Base-by-base conservation (phyloP, 345 rosid species). In the Eucalyptus urophylla region DNA sequence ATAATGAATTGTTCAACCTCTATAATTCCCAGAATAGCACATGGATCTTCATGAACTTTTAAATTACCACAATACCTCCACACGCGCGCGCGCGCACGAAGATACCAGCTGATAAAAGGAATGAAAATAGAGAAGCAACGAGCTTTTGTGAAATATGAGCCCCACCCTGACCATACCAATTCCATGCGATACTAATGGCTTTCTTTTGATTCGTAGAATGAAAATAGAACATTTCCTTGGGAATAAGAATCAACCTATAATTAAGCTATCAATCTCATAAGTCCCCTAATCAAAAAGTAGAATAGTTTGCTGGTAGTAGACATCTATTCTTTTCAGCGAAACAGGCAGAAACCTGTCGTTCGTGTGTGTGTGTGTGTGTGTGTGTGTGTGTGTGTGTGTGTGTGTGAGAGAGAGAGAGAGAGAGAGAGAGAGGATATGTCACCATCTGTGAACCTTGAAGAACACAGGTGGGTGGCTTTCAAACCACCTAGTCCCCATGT, bases 41-140 rank as follows among this genome's bases (percentile, higher is more conserved):
- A 65, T 65, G 33, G 16, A 65, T 65, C 76, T 65, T 65, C 40
- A n/a, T 65, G 76, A 65, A n/a, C 17, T 3, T 33, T 65, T n/a
- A 65, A n/a, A n/a, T 16, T n/a, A n/a, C 76, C 76, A n/a, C 76
- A 65, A n/a, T 65, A 65, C 17, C 40, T 65, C 17, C 76, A 14
- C 7, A 3, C n/a, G 1, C 12, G 4, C n/a, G 0, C 8, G 37
- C 37, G 4, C 8, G 5, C 13, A 6, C 5, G 6, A n/a, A n/a
- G 37, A n/a, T 65, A 65, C 76, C 76, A 65, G 11, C 21, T 65
- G 40, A n/a, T 14, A 65, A 65, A 65, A 65, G 21, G 21, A n/a
- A 65, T 7, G 76, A n/a, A 62, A n/a, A 65, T 65, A 65, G 37
- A 65, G 21, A 8, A n/a, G 76, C 76, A n/a, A 65, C 76, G 4